Conservation (phyloP, 352 stramenopile species). For the Pythium dissimile region DNA sequence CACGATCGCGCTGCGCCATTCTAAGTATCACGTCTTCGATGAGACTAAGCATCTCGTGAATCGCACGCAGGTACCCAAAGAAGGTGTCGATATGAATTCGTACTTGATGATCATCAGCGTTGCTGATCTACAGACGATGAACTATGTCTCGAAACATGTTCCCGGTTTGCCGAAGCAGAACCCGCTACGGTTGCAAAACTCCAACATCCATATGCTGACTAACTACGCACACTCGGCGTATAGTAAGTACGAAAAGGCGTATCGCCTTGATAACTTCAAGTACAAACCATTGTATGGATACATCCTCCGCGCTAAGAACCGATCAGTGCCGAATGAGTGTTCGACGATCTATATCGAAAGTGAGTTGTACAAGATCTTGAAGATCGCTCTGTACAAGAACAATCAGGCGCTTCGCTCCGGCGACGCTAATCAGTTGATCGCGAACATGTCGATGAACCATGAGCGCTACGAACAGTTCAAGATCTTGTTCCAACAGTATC, state of each 20-base stretch:
- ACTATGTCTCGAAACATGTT: background rate
- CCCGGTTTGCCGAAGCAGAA: background rate
- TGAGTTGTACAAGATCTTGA: background rate
- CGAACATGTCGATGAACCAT: background rate
- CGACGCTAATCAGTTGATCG: background rate
- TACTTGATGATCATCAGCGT: background rate
- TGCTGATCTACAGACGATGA: background rate
- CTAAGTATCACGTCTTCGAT: background rate
- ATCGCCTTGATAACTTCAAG: background rate
- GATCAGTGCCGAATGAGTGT: background rate
- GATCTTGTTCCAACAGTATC: slow-evolving; percentile 1
- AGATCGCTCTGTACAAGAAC: background rate
- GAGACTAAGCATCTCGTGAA: background rate
- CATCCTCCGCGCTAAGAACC: background rate
- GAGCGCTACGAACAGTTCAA: background rate
- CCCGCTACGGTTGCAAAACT: background rate
- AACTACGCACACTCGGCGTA: background rate
- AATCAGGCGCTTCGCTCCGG: background rate
- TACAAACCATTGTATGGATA: slow-evolving; percentile 4
- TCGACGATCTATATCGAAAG: slow-evolving; percentile 3
- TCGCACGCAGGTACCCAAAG: too few relatives aligned
- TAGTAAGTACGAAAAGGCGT: background rate
- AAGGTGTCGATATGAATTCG: too few relatives aligned
- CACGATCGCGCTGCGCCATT: background rate
- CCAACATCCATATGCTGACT: background rate